Evolutionary conservation across 345 rosid genomes (phyloP).

Genomic region (Hypericum perforatum): DNA sequence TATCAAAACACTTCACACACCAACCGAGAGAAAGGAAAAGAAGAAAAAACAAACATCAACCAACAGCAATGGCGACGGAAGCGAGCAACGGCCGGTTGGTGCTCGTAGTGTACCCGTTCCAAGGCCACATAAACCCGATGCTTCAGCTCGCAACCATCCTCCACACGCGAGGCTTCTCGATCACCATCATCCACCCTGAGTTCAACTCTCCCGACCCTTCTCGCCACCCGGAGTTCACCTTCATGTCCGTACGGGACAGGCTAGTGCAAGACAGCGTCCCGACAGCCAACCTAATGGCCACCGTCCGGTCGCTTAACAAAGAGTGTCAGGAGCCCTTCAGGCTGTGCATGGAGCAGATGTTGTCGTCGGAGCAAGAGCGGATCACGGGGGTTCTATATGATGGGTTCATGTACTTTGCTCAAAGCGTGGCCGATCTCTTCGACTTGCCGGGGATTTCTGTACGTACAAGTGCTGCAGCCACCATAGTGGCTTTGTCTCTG

Average conservation of each 20-base stretch:
- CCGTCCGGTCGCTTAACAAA: slow-evolving; percentile 21
- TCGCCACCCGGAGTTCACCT: slow-evolving; percentile 28
- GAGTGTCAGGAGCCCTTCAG: slow-evolving; percentile 26
- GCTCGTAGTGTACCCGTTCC: slow-evolving; percentile 47
- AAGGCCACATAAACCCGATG: slow-evolving; percentile 69
- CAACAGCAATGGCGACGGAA: no score
- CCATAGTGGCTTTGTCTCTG: slow-evolving; percentile 14
- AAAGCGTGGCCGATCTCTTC: slow-evolving; percentile 27
- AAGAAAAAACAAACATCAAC: no score
- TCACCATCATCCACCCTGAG: slow-evolving; percentile 37
- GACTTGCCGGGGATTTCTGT: slow-evolving; percentile 33
- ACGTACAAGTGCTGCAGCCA: slow-evolving; percentile 22
- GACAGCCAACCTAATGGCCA: slow-evolving; percentile 11
- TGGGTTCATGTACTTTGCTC: slow-evolving; percentile 30
- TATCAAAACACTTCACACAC: no score
- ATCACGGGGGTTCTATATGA: slow-evolving; percentile 33
- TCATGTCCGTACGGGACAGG: slow-evolving; percentile 28
- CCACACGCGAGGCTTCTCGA: slow-evolving; percentile 44
- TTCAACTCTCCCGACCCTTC: slow-evolving; percentile 30
- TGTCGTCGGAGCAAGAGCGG: neutral
- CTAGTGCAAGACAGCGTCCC: slow-evolving; percentile 12
- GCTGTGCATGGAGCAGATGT: slow-evolving; percentile 17
- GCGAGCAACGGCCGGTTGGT: slow-evolving; percentile 15
- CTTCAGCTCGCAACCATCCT: slow-evolving; percentile 55
- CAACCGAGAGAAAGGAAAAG: no score